Base-by-base conservation (phyloP, 148 eudicot species). In the Amaranthus hypochondriacus region DNA sequence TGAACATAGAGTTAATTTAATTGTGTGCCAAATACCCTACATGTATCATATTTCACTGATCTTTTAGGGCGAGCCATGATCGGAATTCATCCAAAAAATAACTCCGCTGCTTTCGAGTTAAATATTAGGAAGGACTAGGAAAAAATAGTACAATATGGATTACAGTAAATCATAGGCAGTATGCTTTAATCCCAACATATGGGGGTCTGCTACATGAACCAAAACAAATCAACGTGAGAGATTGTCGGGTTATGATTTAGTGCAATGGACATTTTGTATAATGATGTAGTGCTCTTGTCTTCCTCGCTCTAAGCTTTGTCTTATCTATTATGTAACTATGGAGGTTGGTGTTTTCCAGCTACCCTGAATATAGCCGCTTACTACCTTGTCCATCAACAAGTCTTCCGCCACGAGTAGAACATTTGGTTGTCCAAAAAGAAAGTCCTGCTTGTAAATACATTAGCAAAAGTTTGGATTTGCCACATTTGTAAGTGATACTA, bases 391-490 rank as follows among this genome's bases (percentile, higher is more conserved):
- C 98, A 55, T 79, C 81, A 18, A 75, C 84, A 65, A 84, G 71
- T 80, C 56, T 80, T 39, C 82, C 87, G 12, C 99, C 97, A 46
- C 85, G 99, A 80, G 84, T 95, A 44, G 97, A 92, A 54, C 99
- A 95, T 81, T 79, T 95, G 71, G 94, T 90, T 76, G 96, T 92
- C 65, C 64, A 71, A 74, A 85, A 90, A 81, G 94, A 85, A 79
- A 86, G 79, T 59, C 77, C 89, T 75, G 87, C 89, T 79, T 78
- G 86, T 75, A 87, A 86, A 59, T 92, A 83, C 71, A 86, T 95
- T 44, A 80, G 87, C 75, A 87, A 81, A 81, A 76, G 87, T 69
- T 81, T 95, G 86, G 83, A 85, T 83, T 96, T 95, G 72, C 97
- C 96, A 65, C 84, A 87, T 44, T 70, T 81, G 98, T 95, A 82